Percentiles rank a stretch among this genome's conserved stretches.
These are phyloP conservation scores for Phytopythium kandeliae DNA, from an alignment of 352 stramenopile genomes.

Conservation along the genomic window DNA sequence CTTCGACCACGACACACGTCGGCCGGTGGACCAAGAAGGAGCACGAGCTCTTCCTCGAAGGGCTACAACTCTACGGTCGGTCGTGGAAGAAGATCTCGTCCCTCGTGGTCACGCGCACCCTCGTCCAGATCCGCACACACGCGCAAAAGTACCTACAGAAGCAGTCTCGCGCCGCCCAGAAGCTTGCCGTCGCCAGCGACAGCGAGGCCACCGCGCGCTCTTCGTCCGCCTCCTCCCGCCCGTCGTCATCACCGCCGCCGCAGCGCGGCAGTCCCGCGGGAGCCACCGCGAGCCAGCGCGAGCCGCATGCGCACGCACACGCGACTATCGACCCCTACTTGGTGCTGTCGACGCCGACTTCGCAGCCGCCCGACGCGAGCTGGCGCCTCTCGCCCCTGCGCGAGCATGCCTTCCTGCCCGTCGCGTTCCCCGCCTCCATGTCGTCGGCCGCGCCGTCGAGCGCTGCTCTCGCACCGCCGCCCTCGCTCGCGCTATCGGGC, in stretches of 20 bases:
- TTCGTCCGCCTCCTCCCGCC: background rate
- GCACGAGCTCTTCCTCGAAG: constrained; percentile 86
- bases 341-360: background rate
- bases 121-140: constrained; percentile 96
- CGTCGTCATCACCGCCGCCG: background rate
- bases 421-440: constrained; percentile 20
- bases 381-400: constrained; percentile 4
- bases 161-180: constrained; percentile 55
- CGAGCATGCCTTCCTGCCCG: constrained; percentile 13
- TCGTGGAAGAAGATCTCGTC: constrained; percentile 90
- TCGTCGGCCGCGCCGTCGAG: constrained; percentile 14
- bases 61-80: constrained; percentile 80
- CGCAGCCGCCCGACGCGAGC: no score
- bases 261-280: background rate
- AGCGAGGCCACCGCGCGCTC: background rate
- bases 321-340: background rate
- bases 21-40: constrained; percentile 89
- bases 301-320: no score
- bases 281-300: background rate
- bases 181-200: constrained; percentile 8
- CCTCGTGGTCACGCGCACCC: constrained; percentile 69
- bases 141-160: constrained; percentile 96
- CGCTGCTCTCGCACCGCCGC: background rate
- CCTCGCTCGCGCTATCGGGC: background rate
- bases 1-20: constrained; percentile 27